Evolutionary conservation across 257 asterid genomes (phyloP).

Genomic region (Solanum sejunctum): DNA sequence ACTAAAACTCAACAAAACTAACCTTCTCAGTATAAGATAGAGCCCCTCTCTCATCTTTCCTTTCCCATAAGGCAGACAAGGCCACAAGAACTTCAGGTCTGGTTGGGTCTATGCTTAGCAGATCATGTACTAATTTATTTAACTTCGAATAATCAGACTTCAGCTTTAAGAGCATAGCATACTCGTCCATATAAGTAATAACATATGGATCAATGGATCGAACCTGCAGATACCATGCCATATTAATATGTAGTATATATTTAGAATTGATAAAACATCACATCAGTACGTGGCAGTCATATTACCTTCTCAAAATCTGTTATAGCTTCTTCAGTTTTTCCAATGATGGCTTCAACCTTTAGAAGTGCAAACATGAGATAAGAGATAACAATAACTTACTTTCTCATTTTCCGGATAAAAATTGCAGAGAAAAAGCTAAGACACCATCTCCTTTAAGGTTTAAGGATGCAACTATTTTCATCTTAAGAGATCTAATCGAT

Average conservation of each 20-base stretch:
- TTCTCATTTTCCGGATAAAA: neutral
- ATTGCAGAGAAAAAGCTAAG: neutral
- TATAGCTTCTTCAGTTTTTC: conserved; percentile 88
- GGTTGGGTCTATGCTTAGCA: conserved; percentile 69
- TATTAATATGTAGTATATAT: neutral
- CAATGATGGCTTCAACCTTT: conserved; percentile 83
- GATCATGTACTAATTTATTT: conserved; percentile 76
- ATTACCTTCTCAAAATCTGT: conserved; percentile 79
- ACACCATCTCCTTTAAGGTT: neutral
- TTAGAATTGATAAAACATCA: neutral
- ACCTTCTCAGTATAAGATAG: conserved; percentile 89
- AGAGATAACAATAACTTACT: neutral
- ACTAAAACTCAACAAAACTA: conserved; percentile 5
- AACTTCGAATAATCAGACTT: conserved; percentile 67
- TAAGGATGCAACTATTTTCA: neutral
- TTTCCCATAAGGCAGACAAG: conserved; percentile 85
- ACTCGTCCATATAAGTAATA: conserved; percentile 93
- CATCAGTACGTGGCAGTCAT: neutral
- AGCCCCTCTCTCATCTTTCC: conserved; percentile 85
- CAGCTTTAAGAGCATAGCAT: conserved; percentile 93
- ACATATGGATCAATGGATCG: conserved; percentile 74
- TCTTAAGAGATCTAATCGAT: neutral
- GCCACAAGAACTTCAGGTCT: conserved; percentile 95
- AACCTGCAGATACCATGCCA: conserved; percentile 41
- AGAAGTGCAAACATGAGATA: conserved; percentile 5